Conservation (phyloP, 768 basidiomycete genomes). For the Pleurotus platypus region DNA sequence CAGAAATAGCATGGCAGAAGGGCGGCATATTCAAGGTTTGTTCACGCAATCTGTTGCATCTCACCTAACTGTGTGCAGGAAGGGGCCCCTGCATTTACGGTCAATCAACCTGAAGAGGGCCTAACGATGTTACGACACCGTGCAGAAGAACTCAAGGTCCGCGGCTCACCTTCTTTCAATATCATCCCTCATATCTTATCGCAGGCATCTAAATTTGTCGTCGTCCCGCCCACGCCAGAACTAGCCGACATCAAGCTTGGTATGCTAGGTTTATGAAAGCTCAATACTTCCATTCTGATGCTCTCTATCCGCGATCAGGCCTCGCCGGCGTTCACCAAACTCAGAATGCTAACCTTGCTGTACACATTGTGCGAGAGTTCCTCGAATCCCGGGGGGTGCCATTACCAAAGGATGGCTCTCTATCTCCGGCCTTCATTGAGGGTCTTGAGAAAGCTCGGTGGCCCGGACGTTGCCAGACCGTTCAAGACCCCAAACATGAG, state of each 20-base stretch:
- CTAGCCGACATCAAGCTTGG: constrained; percentile 62
- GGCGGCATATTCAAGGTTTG: constrained; percentile 92
- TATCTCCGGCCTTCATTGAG: constrained; percentile 51
- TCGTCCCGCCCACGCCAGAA: constrained; percentile 51
- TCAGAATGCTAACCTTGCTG: constrained; percentile 84
- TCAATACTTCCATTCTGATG: constrained; percentile 5
- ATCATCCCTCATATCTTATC: constrained; percentile 1
- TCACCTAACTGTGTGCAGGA: constrained; percentile 33
- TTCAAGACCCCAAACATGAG: constrained; percentile 53
- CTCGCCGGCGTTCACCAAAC: constrained; percentile 84
- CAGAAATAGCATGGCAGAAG: constrained; percentile 93
- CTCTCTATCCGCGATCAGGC: constrained; percentile 38
- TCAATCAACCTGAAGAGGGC: constrained; percentile 70
- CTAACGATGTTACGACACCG: constrained; percentile 63
- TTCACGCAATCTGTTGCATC: not conserved
- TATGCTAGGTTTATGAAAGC: constrained; percentile 15
- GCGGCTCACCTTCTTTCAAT: constrained; percentile 5
- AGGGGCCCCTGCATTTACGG: constrained; percentile 82
- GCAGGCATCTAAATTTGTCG: constrained; percentile 66
- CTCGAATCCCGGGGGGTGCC: constrained; percentile 32
- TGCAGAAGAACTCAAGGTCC: constrained; percentile 65
- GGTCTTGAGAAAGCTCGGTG: constrained; percentile 74
- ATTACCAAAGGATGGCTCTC: constrained; percentile 19
- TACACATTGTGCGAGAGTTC: constrained; percentile 68
- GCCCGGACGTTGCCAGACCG: constrained; percentile 93